phyloP scores from a whole-genome alignment of 345 rosid genomes.

The Eutrema yunnanense region DNA sequence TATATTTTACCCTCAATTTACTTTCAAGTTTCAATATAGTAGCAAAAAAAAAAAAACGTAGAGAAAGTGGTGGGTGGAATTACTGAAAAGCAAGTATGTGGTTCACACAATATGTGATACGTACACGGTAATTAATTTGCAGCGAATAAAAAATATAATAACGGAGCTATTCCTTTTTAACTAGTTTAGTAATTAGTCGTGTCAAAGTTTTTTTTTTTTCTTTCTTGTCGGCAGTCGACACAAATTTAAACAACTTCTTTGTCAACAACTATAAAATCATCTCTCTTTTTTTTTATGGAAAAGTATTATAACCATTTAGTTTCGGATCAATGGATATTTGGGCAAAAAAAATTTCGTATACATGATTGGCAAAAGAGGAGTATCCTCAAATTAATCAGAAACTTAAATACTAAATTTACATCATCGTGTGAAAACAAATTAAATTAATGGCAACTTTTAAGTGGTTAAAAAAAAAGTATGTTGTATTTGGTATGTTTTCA shows the following conservation, averaged over 20 bases:
- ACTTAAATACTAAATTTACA: too few species aligned
- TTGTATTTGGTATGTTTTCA: background rate
- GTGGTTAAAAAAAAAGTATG: background rate
- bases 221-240: background rate
- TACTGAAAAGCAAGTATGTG: background rate
- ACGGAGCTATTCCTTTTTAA: background rate
- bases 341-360: too few species aligned
- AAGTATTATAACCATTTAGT: background rate
- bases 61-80: background rate
- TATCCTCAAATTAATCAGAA: too few species aligned
- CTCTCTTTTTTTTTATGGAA: background rate
- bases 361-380: too few species aligned
- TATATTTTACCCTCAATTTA: background rate
- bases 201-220: background rate
- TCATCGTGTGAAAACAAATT: too few species aligned
- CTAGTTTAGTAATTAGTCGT: background rate
- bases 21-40: background rate
- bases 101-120: background rate
- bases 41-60: background rate
- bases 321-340: too few species aligned
- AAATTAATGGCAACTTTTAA: too few species aligned
- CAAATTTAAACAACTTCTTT: background rate
- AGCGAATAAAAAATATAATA: background rate
- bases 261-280: too few species aligned
- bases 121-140: constrained; percentile 7